Evolutionary conservation across 169 alveolate genomes (phyloP), one percentile per base, ranked within the genome.

Genomic region (Cryptosporidium canis): DNA sequence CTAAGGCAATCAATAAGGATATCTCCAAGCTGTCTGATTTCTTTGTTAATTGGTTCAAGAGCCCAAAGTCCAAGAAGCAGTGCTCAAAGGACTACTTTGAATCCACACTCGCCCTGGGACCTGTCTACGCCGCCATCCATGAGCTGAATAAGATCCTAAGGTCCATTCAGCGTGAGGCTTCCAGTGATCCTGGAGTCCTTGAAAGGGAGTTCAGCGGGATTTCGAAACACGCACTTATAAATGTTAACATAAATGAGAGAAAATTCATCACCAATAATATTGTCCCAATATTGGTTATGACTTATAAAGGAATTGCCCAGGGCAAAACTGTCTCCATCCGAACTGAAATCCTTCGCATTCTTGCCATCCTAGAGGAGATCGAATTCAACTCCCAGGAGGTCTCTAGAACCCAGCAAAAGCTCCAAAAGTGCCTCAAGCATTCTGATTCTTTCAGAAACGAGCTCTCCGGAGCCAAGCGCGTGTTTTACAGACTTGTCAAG

Each of bases 311-410:
- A 14, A 11, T 77, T 8, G 41, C 55, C 21, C 16, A n/a, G 24
- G 70, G 72, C 8, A 29, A 58, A 1, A 21, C 41, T 3, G 27
- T n/a, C n/a, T 1, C 45, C 16, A 21, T 77, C 6, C 35, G 72
- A 14, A 7, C 51, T 24, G 72, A 61, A 27, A 9, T 77, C 16
- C 51, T 77, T 31, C 33, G 65, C 8, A 58, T 77, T 21, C 48
- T 77, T 24, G 87, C 87, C 6, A 77, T 77, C 7, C 58, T 77
- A n/a, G 87, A 77, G 39, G 87, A 77, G 55, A 44, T 77, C 14
- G 87, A 77, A 18, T 77, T 77, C 47, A 77, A 45, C 24, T 27
- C 77, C 18, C 29, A 45, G 6, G 87, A 27, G 24, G 72, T 61
- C 0, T 16, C 41, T 0, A 37, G 24, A 41, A 14, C 27, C n/a